phyloP scores from a whole-genome alignment of 495 filamentous ascomycete species.

The Ramalina intermedia region DNA sequence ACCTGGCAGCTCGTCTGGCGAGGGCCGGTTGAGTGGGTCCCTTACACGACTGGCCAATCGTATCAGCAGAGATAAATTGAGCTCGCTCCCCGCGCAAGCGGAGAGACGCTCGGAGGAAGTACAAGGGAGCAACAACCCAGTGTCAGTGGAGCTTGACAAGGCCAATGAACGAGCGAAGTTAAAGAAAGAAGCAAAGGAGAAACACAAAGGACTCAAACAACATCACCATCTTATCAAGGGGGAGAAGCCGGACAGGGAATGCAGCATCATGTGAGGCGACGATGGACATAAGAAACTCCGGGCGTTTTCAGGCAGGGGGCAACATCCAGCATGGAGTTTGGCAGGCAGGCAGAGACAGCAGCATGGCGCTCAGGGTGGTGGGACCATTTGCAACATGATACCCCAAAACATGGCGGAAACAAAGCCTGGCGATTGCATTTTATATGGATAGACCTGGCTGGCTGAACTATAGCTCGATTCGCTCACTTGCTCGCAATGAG shows the following conservation, averaged over 20 bases:
- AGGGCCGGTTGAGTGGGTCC: conserved; percentile 50
- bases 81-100: conserved; percentile 2
- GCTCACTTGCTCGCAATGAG: no score
- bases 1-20: conserved; percentile 51
- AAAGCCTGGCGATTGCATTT: not conserved
- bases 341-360: no score
- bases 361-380: no score
- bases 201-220: conserved; percentile 22
- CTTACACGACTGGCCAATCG: conserved; percentile 50
- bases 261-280: conserved; percentile 36
- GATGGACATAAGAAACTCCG: no score
- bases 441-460: no score
- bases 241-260: conserved; percentile 56
- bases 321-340: no score
- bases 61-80: conserved; percentile 29
- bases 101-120: conserved; percentile 7
- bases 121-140: conserved; percentile 13
- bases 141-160: conserved; percentile 16
- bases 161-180: conserved; percentile 29
- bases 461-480: no score
- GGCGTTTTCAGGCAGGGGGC: no score
- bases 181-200: conserved; percentile 25
- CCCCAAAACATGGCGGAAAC: not conserved
- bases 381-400: no score
- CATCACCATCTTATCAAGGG: conserved; percentile 26